A percentile compares a stretch with the other conserved stretches of the same genome.
Conservation (phyloP, 2,329 filamentous ascomycete species). For the Lecanicillium sp. region DNA sequence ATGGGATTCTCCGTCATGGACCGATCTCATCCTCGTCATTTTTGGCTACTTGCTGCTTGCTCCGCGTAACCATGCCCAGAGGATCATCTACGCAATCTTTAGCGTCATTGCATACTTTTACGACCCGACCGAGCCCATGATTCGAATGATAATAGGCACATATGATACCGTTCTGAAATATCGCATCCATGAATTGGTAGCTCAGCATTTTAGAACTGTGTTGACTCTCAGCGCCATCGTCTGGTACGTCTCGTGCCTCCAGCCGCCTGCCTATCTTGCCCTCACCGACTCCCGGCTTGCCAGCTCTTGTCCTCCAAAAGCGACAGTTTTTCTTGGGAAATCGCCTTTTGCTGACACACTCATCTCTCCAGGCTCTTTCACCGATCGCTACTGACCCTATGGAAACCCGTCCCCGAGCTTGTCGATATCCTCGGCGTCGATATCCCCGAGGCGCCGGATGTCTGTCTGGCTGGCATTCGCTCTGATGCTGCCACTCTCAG, state of each 20-base stretch:
- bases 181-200: slow-evolving; percentile 8
- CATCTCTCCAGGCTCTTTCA: slow-evolving; percentile 61
- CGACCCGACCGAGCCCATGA: too few relatives aligned
- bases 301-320: slow-evolving; percentile 21
- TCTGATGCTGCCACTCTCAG: slow-evolving; percentile 81
- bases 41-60: slow-evolving; percentile 28
- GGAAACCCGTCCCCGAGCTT: slow-evolving; percentile 84
- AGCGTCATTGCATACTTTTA: too few relatives aligned
- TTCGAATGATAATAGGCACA: too few relatives aligned
- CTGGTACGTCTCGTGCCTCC: slow-evolving; percentile 11
- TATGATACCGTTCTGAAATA: too few relatives aligned
- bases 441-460: slow-evolving; percentile 80
- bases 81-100: slow-evolving; percentile 20
- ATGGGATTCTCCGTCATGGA: slow-evolving; percentile 33
- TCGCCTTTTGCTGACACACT: slow-evolving; percentile 16
- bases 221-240: slow-evolving; percentile 12
- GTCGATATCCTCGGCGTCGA: slow-evolving; percentile 89
- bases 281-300: too few relatives aligned
- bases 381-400: slow-evolving; percentile 79
- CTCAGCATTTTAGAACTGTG: slow-evolving; percentile 4
- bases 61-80: slow-evolving; percentile 22
- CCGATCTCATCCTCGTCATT: slow-evolving; percentile 29
- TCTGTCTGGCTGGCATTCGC: slow-evolving; percentile 84
- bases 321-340: slow-evolving; percentile 40
- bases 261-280: slow-evolving; percentile 12